Evolutionary conservation across 441 rosid species (phyloP).

Genomic region (Populus hybrid): DNA sequence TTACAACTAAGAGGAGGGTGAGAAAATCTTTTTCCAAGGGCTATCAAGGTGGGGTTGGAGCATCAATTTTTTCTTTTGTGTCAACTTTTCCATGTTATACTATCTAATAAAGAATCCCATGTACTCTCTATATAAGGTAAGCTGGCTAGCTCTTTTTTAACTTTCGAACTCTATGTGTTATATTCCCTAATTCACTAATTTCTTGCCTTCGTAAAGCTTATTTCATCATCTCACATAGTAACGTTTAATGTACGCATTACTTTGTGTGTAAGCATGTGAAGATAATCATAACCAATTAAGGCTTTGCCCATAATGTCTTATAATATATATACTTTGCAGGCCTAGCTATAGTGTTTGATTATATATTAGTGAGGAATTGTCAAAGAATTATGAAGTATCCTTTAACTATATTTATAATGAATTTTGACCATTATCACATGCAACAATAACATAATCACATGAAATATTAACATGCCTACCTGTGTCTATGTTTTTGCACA

Average conservation of each 20-base stretch:
- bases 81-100: constrained; percentile 71
- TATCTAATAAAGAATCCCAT: constrained; percentile 71
- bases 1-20: constrained; percentile 40
- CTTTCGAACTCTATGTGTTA: not conserved
- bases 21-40: constrained; percentile 60
- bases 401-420: too few species aligned
- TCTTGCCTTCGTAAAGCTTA: too few species aligned
- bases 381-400: not conserved
- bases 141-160: not conserved
- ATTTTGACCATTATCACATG: constrained; percentile 14
- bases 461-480: not conserved
- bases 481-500: not conserved
- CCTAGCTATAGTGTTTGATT: too few species aligned
- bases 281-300: too few species aligned
- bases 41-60: constrained; percentile 43
- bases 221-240: too few species aligned
- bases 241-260: too few species aligned
- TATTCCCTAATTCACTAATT: too few species aligned
- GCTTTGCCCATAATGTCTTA: too few species aligned
- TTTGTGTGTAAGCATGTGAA: too few species aligned
- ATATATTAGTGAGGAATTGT: too few species aligned
- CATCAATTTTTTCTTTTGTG: constrained; percentile 56
- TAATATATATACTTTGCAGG: too few species aligned
- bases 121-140: constrained; percentile 58
- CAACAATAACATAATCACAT: constrained; percentile 1